These are phyloP conservation scores for Aspergillus aculeatinus DNA, from an alignment of 2,329 filamentous ascomycete species.

Conservation along the genomic window DNA sequence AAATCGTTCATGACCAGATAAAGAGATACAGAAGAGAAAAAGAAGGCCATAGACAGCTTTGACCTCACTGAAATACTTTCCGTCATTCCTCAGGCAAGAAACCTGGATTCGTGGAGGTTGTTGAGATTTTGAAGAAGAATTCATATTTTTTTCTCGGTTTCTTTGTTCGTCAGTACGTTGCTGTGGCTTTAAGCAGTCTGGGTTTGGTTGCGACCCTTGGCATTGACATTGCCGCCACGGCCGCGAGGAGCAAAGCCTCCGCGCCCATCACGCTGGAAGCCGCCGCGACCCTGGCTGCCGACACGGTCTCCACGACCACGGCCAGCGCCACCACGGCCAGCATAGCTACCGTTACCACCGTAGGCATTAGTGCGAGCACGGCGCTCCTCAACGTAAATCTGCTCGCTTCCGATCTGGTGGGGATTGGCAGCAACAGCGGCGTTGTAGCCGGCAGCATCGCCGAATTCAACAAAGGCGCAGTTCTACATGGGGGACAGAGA, in stretches of 20 bases:
- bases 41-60: slow-evolving; percentile 3
- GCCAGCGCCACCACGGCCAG: slow-evolving; percentile 62
- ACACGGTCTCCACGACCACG: slow-evolving; percentile 69
- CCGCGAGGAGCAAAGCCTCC: slow-evolving; percentile 65
- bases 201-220: slow-evolving; percentile 47
- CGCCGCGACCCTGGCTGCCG: slow-evolving; percentile 63
- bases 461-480: slow-evolving; percentile 95
- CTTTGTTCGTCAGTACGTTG: slow-evolving; percentile 6
- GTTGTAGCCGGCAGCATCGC: slow-evolving; percentile 74
- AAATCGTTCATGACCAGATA: slow-evolving; percentile 18
- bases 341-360: slow-evolving; percentile 64
- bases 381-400: slow-evolving; percentile 84
- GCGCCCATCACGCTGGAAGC: slow-evolving; percentile 68
- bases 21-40: slow-evolving; percentile 10
- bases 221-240: slow-evolving; percentile 59
- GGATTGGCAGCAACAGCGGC: slow-evolving; percentile 82
- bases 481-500: slow-evolving; percentile 57
- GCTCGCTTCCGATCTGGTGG: slow-evolving; percentile 77
- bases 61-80: background rate
- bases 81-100: background rate
- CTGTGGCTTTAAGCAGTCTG: slow-evolving; percentile 41
- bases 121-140: background rate
- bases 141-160: slow-evolving; percentile 4
- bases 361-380: slow-evolving; percentile 71
- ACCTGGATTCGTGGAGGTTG: background rate